These are phyloP conservation scores for Endotrypanum monterogeii DNA, from an alignment of 208 protist species.

Conservation along the genomic window DNA sequence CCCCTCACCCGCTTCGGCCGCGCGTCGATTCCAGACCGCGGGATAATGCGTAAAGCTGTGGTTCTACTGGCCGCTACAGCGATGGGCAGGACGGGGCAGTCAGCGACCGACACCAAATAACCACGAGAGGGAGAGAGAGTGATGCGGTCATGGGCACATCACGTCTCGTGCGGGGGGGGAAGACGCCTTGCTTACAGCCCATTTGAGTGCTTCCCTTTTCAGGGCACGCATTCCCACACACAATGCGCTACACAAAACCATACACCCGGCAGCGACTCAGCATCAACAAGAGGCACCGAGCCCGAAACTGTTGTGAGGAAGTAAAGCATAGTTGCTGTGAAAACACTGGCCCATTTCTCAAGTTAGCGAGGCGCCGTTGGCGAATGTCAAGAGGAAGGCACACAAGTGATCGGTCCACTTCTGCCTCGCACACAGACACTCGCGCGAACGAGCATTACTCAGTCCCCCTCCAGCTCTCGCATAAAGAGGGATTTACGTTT, in stretches of 20 bases:
- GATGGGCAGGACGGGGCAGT: neutral
- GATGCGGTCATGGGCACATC: neutral
- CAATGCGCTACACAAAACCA: neutral
- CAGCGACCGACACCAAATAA: neutral
- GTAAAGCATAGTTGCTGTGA: neutral
- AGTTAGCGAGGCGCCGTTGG: neutral
- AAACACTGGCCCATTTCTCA: neutral
- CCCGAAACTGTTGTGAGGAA: neutral
- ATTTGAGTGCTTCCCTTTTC: neutral
- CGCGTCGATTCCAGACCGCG: neutral
- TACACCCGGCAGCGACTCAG: neutral
- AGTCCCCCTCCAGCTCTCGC: slow-evolving; percentile 31
- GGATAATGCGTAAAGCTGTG: neutral
- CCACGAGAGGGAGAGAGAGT: neutral
- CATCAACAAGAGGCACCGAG: neutral
- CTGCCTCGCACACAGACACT: neutral
- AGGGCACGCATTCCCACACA: neutral
- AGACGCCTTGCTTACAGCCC: neutral
- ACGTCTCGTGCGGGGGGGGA: neutral
- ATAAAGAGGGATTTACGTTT: slow-evolving; percentile 67
- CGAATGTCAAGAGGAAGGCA: neutral
- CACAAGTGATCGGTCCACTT: neutral
- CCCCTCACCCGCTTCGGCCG: neutral
- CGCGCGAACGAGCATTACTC: neutral
- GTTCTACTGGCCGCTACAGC: neutral